Evolutionary conservation across 371 early-diverging fungal species (phyloP).

Genomic region (Mucor sp.): DNA sequence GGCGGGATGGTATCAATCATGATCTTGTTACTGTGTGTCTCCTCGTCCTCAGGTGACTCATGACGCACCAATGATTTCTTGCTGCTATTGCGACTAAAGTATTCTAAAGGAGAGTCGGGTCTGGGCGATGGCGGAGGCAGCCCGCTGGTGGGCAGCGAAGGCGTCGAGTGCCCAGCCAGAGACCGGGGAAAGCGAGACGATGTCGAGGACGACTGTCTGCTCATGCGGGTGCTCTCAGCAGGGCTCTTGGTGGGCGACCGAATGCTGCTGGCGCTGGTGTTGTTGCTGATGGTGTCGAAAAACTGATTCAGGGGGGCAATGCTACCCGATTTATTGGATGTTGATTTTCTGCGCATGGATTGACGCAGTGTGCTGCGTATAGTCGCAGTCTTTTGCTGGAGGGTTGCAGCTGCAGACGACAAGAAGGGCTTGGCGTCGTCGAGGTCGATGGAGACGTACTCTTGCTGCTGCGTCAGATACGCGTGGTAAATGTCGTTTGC

Average conservation of each 20-base stretch:
- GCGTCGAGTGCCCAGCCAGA: slow-evolving; percentile 8
- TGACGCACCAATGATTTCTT: slow-evolving; percentile 10
- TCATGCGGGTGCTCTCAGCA: slow-evolving; percentile 8
- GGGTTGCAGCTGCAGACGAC: slow-evolving; percentile 15
- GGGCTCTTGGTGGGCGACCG: slow-evolving; percentile 5
- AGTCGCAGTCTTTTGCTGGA: slow-evolving; percentile 31
- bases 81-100: neutral
- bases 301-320: slow-evolving; percentile 8
- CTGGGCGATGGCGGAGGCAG: slow-evolving; percentile 13
- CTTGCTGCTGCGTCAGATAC: slow-evolving; percentile 24
- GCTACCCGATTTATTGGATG: slow-evolving; percentile 2
- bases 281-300: slow-evolving; percentile 6
- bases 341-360: slow-evolving; percentile 38
- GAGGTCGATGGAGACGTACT: slow-evolving; percentile 14
- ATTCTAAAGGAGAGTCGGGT: slow-evolving; percentile 14
- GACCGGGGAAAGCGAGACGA: slow-evolving; percentile 12
- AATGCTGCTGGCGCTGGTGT: slow-evolving; percentile 1
- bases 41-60: neutral
- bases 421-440: slow-evolving; percentile 6
- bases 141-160: neutral
- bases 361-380: slow-evolving; percentile 30
- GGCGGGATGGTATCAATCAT: slow-evolving; percentile 20
- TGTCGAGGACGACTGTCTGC: slow-evolving; percentile 20
- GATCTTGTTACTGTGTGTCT: slow-evolving; percentile 14
- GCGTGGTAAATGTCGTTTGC: slow-evolving; percentile 30